A percentile compares a stretch with the other conserved stretches of the same genome.
Conservation (phyloP, 352 stramenopile species). For the Thraustochytrium sp. region DNA sequence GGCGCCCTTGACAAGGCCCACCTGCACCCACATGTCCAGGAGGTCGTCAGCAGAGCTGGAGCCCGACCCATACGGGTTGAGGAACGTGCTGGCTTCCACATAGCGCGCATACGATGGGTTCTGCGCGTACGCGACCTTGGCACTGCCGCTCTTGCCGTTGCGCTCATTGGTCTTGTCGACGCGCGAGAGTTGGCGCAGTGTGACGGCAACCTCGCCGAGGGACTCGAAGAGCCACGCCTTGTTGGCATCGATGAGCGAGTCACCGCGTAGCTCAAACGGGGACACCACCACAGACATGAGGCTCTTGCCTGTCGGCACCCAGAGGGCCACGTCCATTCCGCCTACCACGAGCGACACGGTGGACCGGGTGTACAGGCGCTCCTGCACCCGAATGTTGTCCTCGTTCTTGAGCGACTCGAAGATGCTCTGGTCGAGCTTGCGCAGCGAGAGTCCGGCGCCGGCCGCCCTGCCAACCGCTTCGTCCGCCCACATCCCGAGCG, state of each 20-base stretch:
- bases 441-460: background rate
- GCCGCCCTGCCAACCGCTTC: background rate
- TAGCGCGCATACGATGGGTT: background rate
- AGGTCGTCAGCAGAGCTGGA: background rate
- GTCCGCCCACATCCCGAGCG: background rate
- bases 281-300: background rate
- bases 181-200: background rate
- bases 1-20: background rate
- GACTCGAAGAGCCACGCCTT: slow-evolving; percentile 12
- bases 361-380: background rate
- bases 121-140: background rate
- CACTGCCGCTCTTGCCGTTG: background rate
- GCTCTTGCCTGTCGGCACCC: slow-evolving; percentile 34
- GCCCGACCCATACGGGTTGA: background rate
- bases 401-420: background rate
- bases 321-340: background rate
- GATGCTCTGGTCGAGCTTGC: background rate
- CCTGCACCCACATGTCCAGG: slow-evolving; percentile 27
- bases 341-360: background rate
- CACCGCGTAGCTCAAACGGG: background rate
- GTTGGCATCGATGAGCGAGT: background rate
- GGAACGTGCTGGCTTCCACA: background rate
- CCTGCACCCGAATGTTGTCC: background rate
- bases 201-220: background rate
- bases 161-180: background rate